Conservation (phyloP, 345 rosid species). For the Mercurialis annua region DNA sequence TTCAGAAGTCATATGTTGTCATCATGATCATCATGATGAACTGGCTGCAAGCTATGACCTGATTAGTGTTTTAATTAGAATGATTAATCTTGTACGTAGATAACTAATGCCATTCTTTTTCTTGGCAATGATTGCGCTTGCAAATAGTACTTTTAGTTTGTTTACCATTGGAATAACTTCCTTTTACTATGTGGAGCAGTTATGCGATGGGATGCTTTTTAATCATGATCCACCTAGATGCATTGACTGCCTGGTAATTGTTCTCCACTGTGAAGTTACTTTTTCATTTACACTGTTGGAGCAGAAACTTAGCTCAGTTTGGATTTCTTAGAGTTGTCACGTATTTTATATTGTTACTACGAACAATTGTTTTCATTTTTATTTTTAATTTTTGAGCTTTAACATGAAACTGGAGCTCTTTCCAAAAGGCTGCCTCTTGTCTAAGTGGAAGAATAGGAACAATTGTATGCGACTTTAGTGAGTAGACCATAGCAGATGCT, state of each 20-base stretch:
- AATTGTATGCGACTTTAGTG: background rate
- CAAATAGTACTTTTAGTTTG: slow-evolving; percentile 19
- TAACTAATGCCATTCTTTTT: background rate
- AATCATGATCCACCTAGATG: slow-evolving; percentile 89
- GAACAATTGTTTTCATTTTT: background rate
- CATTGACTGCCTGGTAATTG: slow-evolving; percentile 66
- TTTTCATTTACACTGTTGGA: background rate
- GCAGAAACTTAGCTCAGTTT: background rate
- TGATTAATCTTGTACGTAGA: background rate
- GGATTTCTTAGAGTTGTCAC: background rate
- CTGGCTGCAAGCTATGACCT: slow-evolving; percentile 2
- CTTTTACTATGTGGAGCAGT: slow-evolving; percentile 56
- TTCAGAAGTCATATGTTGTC: background rate
- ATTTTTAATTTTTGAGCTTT: background rate
- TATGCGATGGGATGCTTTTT: slow-evolving; percentile 78
- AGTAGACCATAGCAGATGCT: background rate
- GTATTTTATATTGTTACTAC: background rate
- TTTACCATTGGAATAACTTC: slow-evolving; percentile 29
- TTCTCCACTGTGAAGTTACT: slow-evolving; percentile 13
- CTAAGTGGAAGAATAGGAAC: background rate
- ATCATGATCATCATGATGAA: background rate
- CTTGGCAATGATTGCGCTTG: background rate
- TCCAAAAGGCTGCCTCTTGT: background rate
- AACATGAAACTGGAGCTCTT: background rate
- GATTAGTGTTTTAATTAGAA: background rate